phyloP scores from a whole-genome alignment of 202 grass and related monocot species.

The Setaria italica region DNA sequence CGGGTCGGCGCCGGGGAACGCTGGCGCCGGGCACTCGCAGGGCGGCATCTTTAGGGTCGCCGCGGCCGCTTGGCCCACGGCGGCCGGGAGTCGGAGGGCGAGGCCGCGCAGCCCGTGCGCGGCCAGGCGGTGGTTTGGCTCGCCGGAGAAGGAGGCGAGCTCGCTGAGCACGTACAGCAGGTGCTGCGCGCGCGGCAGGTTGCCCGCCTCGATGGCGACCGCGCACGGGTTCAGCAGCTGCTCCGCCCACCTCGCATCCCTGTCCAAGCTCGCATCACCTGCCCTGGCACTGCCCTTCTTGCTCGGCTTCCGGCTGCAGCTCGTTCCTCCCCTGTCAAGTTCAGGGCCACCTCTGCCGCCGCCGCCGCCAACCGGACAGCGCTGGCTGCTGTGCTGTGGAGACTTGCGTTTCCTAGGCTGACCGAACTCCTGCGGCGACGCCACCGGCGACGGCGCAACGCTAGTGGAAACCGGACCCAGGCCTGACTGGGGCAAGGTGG shows the following conservation, averaged over 20 bases:
- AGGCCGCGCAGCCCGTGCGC: conserved; percentile 76
- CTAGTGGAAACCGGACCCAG: neutral
- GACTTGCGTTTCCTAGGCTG: conserved; percentile 22
- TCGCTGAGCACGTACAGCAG: conserved; percentile 81
- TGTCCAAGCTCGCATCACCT: conserved; percentile 30
- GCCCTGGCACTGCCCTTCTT: conserved; percentile 13
- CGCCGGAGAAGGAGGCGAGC: conserved; percentile 77
- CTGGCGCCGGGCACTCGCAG: conserved; percentile 45
- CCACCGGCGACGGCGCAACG: neutral
- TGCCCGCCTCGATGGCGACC: conserved; percentile 66
- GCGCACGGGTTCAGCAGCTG: conserved; percentile 89
- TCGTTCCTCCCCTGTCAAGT: neutral
- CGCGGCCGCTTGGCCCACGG: neutral
- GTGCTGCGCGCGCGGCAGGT: conserved; percentile 73
- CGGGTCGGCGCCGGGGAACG: conserved; percentile 53
- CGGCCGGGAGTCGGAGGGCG: conserved; percentile 26
- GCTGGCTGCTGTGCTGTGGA: neutral
- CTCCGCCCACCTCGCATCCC: conserved; percentile 87
- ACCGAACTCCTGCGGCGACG: neutral
- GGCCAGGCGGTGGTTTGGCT: conserved; percentile 83
- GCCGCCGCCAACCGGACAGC: neutral
- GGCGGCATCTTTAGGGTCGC: neutral
- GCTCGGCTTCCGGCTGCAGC: neutral
- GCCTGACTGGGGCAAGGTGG: neutral
- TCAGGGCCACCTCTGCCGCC: neutral